Evolutionary conservation across 208 protist species (phyloP).

Genomic region (Trichomonas gallinae): DNA sequence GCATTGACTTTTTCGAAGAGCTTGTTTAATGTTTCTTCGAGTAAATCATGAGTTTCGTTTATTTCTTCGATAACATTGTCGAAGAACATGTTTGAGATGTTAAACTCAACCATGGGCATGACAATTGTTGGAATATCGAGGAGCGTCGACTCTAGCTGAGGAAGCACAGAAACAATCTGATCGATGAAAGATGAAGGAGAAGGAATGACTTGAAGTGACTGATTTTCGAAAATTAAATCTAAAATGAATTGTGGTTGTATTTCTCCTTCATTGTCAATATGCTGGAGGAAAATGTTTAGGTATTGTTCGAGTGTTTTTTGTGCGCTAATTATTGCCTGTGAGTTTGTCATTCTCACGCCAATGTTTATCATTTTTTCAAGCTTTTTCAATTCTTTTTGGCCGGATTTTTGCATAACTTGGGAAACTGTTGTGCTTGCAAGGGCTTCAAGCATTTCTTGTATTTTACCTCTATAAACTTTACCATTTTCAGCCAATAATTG

Average conservation of each 20-base stretch:
- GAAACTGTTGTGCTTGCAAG: background rate
- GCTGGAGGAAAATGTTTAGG: background rate
- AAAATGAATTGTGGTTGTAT: background rate
- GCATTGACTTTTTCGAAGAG: background rate
- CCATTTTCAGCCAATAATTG: background rate
- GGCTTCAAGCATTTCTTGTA: background rate
- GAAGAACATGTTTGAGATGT: background rate
- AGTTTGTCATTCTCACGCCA: background rate
- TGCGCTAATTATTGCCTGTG: background rate
- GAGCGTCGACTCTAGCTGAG: background rate
- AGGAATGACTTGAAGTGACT: background rate
- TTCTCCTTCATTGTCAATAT: background rate
- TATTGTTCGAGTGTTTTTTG: background rate
- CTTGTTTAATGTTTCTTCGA: background rate
- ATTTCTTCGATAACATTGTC: background rate
- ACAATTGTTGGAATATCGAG: background rate
- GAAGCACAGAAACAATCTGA: background rate
- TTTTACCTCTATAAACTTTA: background rate
- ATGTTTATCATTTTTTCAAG: background rate
- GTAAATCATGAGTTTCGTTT: background rate
- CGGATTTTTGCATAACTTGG: background rate
- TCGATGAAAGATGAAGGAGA: background rate
- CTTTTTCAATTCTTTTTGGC: background rate
- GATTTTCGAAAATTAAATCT: background rate
- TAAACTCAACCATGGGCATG: background rate